These are phyloP conservation scores for Fusarium camptoceras DNA, from an alignment of 2,329 filamentous ascomycete genomes.

Conservation along the genomic window DNA sequence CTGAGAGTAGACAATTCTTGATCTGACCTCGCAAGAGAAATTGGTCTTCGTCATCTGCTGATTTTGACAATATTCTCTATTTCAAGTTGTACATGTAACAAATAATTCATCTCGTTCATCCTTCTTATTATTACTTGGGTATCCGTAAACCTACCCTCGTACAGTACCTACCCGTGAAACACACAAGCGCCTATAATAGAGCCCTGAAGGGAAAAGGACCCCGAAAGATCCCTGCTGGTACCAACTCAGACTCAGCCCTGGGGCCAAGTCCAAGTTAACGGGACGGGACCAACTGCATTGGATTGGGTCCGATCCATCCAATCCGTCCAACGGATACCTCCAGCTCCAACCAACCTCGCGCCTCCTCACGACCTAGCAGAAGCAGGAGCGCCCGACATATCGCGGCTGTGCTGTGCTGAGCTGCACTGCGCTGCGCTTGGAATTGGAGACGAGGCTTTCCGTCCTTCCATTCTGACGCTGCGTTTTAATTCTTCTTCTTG, in stretches of 20 bases:
- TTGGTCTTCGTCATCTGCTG: slow-evolving; percentile 6
- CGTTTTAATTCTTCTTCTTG: slow-evolving; percentile 18
- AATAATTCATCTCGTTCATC: slow-evolving; percentile 5
- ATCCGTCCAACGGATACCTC: slow-evolving; percentile 6
- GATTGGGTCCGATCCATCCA: neutral
- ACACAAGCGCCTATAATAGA: slow-evolving; percentile 23
- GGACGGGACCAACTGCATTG: slow-evolving; percentile 1
- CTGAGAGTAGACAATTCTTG: slow-evolving; percentile 17
- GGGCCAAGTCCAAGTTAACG: slow-evolving; percentile 37
- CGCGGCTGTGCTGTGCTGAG: slow-evolving; percentile 34
- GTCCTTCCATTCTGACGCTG: slow-evolving; percentile 10
- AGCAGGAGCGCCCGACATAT: slow-evolving; percentile 32
- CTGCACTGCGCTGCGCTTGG: slow-evolving; percentile 17
- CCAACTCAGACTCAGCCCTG: slow-evolving; percentile 37
- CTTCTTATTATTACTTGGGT: neutral
- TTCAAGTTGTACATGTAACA: neutral
- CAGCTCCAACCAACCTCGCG: slow-evolving; percentile 42
- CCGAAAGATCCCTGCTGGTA: slow-evolving; percentile 36
- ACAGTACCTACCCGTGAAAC: slow-evolving; percentile 18
- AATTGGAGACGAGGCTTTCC: slow-evolving; percentile 33
- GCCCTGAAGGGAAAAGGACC: slow-evolving; percentile 5
- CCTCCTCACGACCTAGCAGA: slow-evolving; percentile 14
- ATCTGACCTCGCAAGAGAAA: slow-evolving; percentile 28
- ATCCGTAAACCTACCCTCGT: neutral
- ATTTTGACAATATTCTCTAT: neutral